Conservation (phyloP, 2,329 filamentous ascomycete species). For the Colletotrichum godetiae region DNA sequence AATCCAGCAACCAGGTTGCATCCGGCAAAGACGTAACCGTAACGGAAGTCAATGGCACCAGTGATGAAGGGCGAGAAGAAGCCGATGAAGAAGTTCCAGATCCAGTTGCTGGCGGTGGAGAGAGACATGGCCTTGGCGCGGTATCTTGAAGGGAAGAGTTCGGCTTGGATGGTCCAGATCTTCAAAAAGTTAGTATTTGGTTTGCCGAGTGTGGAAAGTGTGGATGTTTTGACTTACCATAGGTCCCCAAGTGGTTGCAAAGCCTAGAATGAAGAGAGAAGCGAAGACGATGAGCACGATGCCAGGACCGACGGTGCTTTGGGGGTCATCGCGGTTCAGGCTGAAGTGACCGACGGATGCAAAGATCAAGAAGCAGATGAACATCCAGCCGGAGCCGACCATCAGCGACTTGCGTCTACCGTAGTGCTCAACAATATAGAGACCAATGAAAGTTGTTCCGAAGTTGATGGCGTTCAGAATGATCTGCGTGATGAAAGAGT, state of each 20-base stretch:
- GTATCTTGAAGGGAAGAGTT: slow-evolving; percentile 73
- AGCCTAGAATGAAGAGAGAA: slow-evolving; percentile 72
- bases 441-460: slow-evolving; percentile 72
- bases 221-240: slow-evolving; percentile 13
- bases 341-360: slow-evolving; percentile 63
- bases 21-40: slow-evolving; percentile 81
- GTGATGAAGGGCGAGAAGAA: slow-evolving; percentile 88
- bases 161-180: slow-evolving; percentile 72
- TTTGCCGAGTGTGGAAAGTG: neutral
- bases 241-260: slow-evolving; percentile 58
- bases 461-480: slow-evolving; percentile 77
- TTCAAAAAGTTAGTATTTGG: neutral
- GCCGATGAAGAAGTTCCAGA: slow-evolving; percentile 79
- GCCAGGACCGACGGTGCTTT: slow-evolving; percentile 56
- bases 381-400: slow-evolving; percentile 70
- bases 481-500: slow-evolving; percentile 75
- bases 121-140: slow-evolving; percentile 70
- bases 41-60: slow-evolving; percentile 75
- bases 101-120: slow-evolving; percentile 72
- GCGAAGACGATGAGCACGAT: slow-evolving; percentile 73
- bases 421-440: slow-evolving; percentile 77
- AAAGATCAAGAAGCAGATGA: slow-evolving; percentile 69
- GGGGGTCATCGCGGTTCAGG: slow-evolving; percentile 50
- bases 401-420: slow-evolving; percentile 74
- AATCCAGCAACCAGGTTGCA: slow-evolving; percentile 74